Base-by-base conservation (phyloP, 2,329 filamentous ascomycete genomes). In the Mollisia scopiformis region DNA sequence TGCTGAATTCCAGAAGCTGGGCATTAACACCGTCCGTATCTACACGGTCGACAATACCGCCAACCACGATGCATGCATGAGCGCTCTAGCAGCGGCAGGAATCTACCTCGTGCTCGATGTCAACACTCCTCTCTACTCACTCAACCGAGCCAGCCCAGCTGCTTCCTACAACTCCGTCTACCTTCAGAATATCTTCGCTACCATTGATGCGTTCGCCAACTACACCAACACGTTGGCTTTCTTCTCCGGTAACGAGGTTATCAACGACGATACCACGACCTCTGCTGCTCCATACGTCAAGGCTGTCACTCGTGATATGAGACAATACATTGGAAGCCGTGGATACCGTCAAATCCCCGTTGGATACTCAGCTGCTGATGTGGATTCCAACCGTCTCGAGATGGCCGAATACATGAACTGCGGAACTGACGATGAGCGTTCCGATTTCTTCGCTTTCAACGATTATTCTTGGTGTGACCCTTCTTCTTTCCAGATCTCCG, bases 361-460 rank as follows among this genome's bases (percentile, higher is more conserved):
- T 52, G 84, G 84, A 57, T 86, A 86, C 72, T 84, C 83, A 58
- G 83, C 83, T 53, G 88, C 88, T 46, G 88, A 91, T 76, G 85
- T 91, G 62, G 79, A 86, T 66, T 83, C 83, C 71, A 90, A 90
- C 78, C 86, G 88, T 70, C 80, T 84, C 67, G 79, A 90, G 72
- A 88, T 88, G 80, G 88, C 88, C 46, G 74, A 85, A 55, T 91
- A 89, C 79, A 87, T 91, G 84, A 90, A 91, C 81, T 91, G 88
- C 72, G 88, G 88, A 67, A 78, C 82, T 53, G 84, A 87, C 61
- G 82, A 88, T 64, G 83, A 86, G 75, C 84, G 88, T 65, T 84
- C 81, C 67, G 88, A 91, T 73, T 88, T 88, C 78, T 88, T 85
- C 71, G 83, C 82, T 46, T 86, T 87, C 68, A 88, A 88, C 75